Evolutionary conservation across 768 basidiomycete genomes (phyloP).

Genomic region (Austroboletus eburneus): DNA sequence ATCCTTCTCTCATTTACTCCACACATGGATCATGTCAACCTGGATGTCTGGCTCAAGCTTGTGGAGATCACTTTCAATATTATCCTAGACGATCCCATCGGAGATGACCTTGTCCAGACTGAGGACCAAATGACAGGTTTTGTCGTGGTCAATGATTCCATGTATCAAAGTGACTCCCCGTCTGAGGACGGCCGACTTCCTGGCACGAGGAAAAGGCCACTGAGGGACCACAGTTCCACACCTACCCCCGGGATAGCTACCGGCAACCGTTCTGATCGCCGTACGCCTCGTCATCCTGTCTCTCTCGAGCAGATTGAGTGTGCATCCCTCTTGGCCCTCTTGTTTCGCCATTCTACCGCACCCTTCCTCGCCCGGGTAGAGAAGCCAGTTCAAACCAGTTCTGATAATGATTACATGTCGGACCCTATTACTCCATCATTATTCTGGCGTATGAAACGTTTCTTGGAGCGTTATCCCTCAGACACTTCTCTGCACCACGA

Average conservation of each 20-base stretch:
- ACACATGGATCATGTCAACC: conserved; percentile 74
- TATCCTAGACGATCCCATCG: conserved; percentile 57
- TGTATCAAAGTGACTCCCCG: conserved; percentile 33
- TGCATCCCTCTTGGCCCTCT: conserved; percentile 55
- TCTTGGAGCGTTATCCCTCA: conserved; percentile 59
- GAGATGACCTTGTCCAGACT: conserved; percentile 25
- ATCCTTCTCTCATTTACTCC: conserved; percentile 60
- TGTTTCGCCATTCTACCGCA: conserved; percentile 53
- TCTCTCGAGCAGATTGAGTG: conserved; percentile 68
- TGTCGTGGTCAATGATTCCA: conserved; percentile 18
- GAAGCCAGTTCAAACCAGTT: conserved; percentile 18
- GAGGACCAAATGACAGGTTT: conserved; percentile 21
- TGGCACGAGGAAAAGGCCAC: conserved; percentile 23
- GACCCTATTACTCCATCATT: conserved; percentile 39
- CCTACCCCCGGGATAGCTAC: conserved; percentile 13
- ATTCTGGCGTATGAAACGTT: conserved; percentile 54
- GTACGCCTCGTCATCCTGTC: conserved; percentile 29
- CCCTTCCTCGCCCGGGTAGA: conserved; percentile 48
- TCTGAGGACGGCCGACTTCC: conserved; percentile 31
- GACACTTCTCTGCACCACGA: conserved; percentile 81
- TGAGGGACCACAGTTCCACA: conserved; percentile 20
- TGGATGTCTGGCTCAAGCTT: conserved; percentile 60
- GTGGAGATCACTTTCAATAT: conserved; percentile 75
- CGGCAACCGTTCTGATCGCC: conserved; percentile 21
- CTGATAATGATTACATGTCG: conserved; percentile 19